Base-by-base conservation (phyloP, 2,329 filamentous ascomycete genomes). In the Sarocladium kiliense region DNA sequence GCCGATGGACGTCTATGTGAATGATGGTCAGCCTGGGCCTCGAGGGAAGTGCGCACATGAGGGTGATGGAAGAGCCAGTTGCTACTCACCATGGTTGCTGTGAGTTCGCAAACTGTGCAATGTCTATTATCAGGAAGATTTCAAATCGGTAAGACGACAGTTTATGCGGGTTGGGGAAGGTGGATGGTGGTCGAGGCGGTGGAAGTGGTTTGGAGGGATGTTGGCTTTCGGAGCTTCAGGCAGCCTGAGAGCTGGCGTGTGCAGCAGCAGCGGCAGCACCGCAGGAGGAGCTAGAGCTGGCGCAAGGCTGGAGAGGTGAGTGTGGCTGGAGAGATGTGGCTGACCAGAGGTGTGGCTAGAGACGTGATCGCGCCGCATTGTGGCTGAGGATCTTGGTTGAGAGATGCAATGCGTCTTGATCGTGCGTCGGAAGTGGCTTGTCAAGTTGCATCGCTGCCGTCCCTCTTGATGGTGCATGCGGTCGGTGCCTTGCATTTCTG, bases 1-100 rank as follows among this genome's bases (percentile, higher is more conserved):
- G 71, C 94, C 94, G 88, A 99, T 99, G 70, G 94, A 99, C 69
- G 94, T 99, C 94, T 99, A 64, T 36, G 42, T 18, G 14, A 25
- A 18, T 12, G 55, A 25, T 9, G 14, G 55, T 61, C 36, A 60
- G 61, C 47, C 54, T 16, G 18, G 16, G 36, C 23, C 25, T 37
- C 27, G 11, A 36, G 6, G 19, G 26, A 37, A 11, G 27, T 14
- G 16, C 19, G 4, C 21, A 7, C 27, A 44, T 25, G 41, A 45
- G 5, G 9, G n/a, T 32, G 23, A 23, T 3, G 19, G 36, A 30
- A 41, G 25, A 21, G 26, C n/a, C 21, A 36, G 19, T 30, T 26
- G 55, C 47, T 62, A 60, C 66, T 65, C 64, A 69, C 67, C 67
- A 69, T 69, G 60, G 59, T 68, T 63, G 50, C 60, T 62, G 57